Base-by-base conservation (phyloP, 2,329 filamentous ascomycete species). In the Fusarium pseudocircinatum region DNA sequence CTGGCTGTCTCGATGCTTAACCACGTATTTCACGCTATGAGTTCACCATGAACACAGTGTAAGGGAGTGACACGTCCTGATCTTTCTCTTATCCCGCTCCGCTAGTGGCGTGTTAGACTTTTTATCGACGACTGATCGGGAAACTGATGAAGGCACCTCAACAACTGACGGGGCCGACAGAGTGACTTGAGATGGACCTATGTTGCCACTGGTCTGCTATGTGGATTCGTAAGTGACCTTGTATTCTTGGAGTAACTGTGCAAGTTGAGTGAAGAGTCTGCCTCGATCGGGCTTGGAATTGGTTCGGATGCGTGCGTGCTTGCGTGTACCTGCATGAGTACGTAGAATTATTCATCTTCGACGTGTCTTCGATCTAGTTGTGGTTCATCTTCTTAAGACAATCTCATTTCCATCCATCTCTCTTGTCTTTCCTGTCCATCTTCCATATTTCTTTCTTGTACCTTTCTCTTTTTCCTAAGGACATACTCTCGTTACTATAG, bases 401-500 rank as follows among this genome's bases (percentile, higher is more conserved):
- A 40, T 62, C 36, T 56, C 40, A 57, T 40, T 47, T 61, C 43
- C 52, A 26, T 61, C 43, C 52, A 26, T 11, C 26, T 52, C 18
- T 37, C 39, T 44, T 49, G 15, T 50, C 24, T 28, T 36, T 43
- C 39, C 40, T 52, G n/a, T 28, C 37, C 40, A 36, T 49, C 39
- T 34, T 30, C 10, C 10, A 22, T 37, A 54, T 34, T 47, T 44
- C 24, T 70, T 37, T 52, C 63, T 49, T 36, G 53, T 60, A 46
- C 66, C 20, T 46, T 43, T 40, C 26, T 42, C 40, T 44, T 60
- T 24, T 47, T 53, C 37, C 60, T 47, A 36, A 30, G 58, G 53
- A 67, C 54, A 67, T 61, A 63, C 73, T 60, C 49, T 77, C 75
- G 70, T 70, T 77, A 39, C 62, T 14, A 20, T 24, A 63, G 40